These are phyloP conservation scores for Antitrichia curtipendula DNA, from an alignment of 225 moss, liverwort and hornwort genomes.

Conservation along the genomic window DNA sequence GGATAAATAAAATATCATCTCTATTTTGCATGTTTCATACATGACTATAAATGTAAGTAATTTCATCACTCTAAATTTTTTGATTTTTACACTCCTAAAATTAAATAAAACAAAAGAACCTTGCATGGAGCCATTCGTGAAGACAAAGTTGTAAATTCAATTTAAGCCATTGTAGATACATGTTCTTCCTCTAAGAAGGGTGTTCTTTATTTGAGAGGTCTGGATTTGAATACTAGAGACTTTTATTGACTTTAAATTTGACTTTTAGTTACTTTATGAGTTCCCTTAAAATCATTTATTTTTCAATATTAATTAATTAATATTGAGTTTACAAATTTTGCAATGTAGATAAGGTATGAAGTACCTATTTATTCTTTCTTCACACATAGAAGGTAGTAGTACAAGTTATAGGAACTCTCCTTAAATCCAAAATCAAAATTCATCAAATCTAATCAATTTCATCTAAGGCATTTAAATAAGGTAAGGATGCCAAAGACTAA, in stretches of 20 bases:
- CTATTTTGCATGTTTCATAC: neutral
- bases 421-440: neutral
- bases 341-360: neutral
- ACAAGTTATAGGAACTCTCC: accelerated
- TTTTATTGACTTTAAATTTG: neutral
- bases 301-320: neutral
- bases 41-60: neutral
- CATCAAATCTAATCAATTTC: neutral
- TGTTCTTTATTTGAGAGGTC: neutral
- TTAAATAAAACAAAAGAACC: neutral
- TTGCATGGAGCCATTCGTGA: neutral
- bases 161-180: no score
- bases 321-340: no score
- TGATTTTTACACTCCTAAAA: accelerated
- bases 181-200: accelerated
- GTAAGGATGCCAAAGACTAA: neutral
- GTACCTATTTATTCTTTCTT: neutral
- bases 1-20: neutral
- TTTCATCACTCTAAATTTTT: no score
- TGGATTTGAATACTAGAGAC: no score
- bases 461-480: neutral
- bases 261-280: neutral
- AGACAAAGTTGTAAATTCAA: neutral
- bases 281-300: neutral
- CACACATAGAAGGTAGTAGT: accelerated